Percentiles rank a stretch among this genome's conserved stretches.
Evolutionary conservation across 1,284 basidiomycete genomes (phyloP).

Genomic region (Pascua sp.): DNA sequence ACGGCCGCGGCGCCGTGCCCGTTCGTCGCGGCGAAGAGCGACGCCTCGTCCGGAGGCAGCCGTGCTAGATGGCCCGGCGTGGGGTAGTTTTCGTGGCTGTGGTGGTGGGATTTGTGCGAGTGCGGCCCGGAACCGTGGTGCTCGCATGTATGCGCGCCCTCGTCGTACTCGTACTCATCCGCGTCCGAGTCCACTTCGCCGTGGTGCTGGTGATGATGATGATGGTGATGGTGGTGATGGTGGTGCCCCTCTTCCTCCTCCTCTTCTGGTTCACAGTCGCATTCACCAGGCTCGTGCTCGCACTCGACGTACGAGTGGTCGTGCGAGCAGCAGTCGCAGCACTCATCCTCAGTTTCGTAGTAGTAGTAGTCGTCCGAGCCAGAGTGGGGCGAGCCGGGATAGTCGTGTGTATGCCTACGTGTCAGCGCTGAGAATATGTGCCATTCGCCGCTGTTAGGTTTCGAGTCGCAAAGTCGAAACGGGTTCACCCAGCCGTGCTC

Average conservation of each 20-base stretch:
- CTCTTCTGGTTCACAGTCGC: constrained; percentile 15
- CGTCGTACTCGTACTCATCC: constrained; percentile 20
- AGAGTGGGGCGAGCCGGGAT: constrained; percentile 25
- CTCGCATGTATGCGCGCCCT: constrained; percentile 7
- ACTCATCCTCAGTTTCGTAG: constrained; percentile 29
- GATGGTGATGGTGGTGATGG: constrained; percentile 18
- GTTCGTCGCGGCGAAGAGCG: no score
- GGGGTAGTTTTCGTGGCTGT: no score
- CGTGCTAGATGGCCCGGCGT: no score
- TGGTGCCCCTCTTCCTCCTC: constrained; percentile 15
- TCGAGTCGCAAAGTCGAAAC: no score
- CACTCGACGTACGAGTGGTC: constrained; percentile 20
- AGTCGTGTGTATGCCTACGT: constrained; percentile 20
- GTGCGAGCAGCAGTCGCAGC: constrained; percentile 31
- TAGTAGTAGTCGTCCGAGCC: constrained; percentile 35
- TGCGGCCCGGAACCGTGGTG: constrained; percentile 4
- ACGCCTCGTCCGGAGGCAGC: no score
- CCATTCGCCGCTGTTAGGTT: not conserved
- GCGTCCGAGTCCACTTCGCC: constrained; percentile 25
- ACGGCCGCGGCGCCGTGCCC: no score
- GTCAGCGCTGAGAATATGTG: constrained; percentile 3
- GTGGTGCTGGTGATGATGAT: constrained; percentile 20
- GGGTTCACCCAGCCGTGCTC: no score
- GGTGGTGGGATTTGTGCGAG: no score
- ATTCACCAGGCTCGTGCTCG: constrained; percentile 18